Evolutionary conservation across 2,329 filamentous ascomycete species (phyloP), one percentile per base, ranked within the genome.

Genomic region (Ploettnerulaceae sp.): DNA sequence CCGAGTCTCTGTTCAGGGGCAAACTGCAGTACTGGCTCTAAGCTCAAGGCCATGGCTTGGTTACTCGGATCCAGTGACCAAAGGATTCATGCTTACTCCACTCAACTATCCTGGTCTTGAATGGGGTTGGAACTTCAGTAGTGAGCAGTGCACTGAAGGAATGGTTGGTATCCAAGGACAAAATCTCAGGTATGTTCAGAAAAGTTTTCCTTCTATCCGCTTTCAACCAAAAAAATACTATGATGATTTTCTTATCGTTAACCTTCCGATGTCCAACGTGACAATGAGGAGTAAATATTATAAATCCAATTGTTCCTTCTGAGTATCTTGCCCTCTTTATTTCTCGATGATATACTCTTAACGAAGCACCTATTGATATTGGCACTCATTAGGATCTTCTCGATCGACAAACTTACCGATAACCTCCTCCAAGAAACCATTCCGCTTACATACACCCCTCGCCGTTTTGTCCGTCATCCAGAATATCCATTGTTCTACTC

Each of bases 281-380:
- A 61, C 64, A 40, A 64, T 69, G 66, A 67, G 65, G 66, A 68
- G 61, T 80, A 76, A 81, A 76, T 75, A 69, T 73, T 73, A 68
- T 62, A 72, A 73, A 75, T 76, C 82, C 88, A 95, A 94, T 95
- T 95, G 89, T 95, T 95, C 89, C 89, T 95, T 82, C 89, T 95
- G 89, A 95, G 70, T 54, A 67, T 67, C 57, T 52, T 51, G 32
- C 37, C 62, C 57, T 46, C 56, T 47, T 43, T n/a, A 25, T 31
- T 33, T 21, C 28, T 51, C 15, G 14, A 14, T 41, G 47, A 11
- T 12, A 15, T n/a, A 2, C 12, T 35, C 9, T 6, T 7, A n/a
- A 35, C 29, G 8, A 22, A 12, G 21, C 15, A 36, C 2, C 17
- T 55, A 14, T 63, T 69, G 65, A 77, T 58, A 29, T 15, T 22